Percentiles rank a stretch among this genome's conserved stretches.
phyloP scores from a whole-genome alignment of 345 rosid species.

The Arabis alpina region DNA sequence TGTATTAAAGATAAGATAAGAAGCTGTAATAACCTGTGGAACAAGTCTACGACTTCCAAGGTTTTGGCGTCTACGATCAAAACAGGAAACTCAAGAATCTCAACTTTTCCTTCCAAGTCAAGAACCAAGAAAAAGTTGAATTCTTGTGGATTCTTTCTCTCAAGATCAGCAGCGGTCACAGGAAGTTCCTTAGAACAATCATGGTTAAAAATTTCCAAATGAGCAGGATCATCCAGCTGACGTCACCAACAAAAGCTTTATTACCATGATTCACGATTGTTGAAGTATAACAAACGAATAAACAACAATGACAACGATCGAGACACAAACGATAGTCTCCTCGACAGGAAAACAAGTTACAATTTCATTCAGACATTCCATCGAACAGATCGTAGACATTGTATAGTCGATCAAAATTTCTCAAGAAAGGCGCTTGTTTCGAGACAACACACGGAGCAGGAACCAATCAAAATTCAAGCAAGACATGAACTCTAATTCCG shows the following conservation, averaged over 20 bases:
- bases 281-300: not conserved
- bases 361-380: constrained; percentile 39
- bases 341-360: not conserved
- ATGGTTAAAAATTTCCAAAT: constrained; percentile 77
- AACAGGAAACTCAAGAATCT: constrained; percentile 93
- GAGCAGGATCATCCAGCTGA: constrained; percentile 76
- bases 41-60: constrained; percentile 65
- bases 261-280: not conserved
- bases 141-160: constrained; percentile 56
- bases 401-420: not conserved
- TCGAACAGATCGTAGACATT: constrained; percentile 46
- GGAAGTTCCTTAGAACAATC: constrained; percentile 62
- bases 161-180: constrained; percentile 51
- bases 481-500: not conserved
- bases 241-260: constrained; percentile 17
- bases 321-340: constrained; percentile 6
- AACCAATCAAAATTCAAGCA: not conserved
- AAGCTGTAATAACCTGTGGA: constrained; percentile 71
- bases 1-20: not conserved
- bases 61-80: constrained; percentile 74
- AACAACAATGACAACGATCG: not conserved
- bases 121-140: constrained; percentile 77
- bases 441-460: not conserved
- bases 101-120: constrained; percentile 92
- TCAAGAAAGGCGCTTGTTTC: not conserved